Conservation (phyloP, 2,329 filamentous ascomycete genomes). For the Grosmannia huntii region DNA sequence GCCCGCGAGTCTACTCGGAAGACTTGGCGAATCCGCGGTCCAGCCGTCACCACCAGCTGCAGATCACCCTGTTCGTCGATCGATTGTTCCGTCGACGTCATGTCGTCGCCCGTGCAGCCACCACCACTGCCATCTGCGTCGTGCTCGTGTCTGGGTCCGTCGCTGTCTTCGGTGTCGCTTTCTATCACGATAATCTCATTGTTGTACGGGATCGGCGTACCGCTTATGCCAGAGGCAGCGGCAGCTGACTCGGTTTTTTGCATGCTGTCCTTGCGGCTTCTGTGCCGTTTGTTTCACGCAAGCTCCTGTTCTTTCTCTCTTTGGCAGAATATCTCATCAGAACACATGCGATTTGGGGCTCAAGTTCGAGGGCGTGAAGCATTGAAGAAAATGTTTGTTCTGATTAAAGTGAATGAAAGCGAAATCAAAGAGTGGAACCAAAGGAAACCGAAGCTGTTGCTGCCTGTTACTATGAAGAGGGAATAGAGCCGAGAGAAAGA, state of each 20-base stretch:
- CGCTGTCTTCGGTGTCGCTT: neutral
- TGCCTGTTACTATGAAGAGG: neutral
- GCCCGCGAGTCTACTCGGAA: constrained; percentile 6
- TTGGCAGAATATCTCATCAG: neutral
- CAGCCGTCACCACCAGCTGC: constrained; percentile 2
- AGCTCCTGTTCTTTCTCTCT: neutral
- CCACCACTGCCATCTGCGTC: neutral
- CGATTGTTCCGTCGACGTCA: constrained; percentile 1
- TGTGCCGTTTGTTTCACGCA: too few species aligned
- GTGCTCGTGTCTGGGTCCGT: neutral
- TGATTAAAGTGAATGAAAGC: neutral
- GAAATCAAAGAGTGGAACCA: neutral
- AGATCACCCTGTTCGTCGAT: constrained; percentile 5
- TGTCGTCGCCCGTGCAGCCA: neutral
- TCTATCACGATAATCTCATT: neutral
- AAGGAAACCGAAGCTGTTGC: neutral
- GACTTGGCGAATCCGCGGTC: neutral
- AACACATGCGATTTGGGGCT: neutral
- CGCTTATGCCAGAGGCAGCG: neutral
- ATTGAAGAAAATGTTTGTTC: neutral
- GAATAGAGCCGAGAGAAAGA: neutral
- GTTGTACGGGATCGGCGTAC: neutral
- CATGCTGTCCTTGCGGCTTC: neutral
- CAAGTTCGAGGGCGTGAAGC: neutral
- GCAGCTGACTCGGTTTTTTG: too few species aligned